These are phyloP conservation scores for Alternaria sp. DNA, from an alignment of 2,329 filamentous ascomycete species.

Conservation along the genomic window DNA sequence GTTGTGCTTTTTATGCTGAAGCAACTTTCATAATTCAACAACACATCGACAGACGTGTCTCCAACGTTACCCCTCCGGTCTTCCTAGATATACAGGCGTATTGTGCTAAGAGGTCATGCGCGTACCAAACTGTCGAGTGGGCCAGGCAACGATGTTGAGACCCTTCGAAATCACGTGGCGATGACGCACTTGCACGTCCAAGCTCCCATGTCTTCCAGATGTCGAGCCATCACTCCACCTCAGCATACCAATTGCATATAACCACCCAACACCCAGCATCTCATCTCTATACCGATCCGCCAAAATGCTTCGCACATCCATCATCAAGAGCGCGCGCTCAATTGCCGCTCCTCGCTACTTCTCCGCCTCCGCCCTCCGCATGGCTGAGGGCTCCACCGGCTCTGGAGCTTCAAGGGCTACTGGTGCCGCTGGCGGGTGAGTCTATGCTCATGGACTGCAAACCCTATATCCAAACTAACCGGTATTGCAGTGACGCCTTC, in stretches of 20 bases:
- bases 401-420: slow-evolving; percentile 50
- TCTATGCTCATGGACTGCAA: slow-evolving; percentile 1
- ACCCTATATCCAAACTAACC: slow-evolving; percentile 8
- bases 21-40: not conserved
- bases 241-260: slow-evolving; percentile 22
- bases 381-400: slow-evolving; percentile 56
- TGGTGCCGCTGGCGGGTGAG: slow-evolving; percentile 47
- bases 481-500: slow-evolving; percentile 77
- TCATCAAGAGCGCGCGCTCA: slow-evolving; percentile 50
- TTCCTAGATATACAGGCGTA: not conserved
- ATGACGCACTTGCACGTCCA: slow-evolving; percentile 32
- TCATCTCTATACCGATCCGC: slow-evolving; percentile 13
- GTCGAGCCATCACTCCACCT: slow-evolving; percentile 34
- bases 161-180: slow-evolving; percentile 15
- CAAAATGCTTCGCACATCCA: slow-evolving; percentile 47
- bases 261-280: slow-evolving; percentile 12
- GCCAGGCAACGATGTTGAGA: not conserved
- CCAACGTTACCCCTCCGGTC: not conserved
- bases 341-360: slow-evolving; percentile 50
- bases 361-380: slow-evolving; percentile 50
- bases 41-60: not conserved
- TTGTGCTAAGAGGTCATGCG: not conserved
- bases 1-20: not conserved
- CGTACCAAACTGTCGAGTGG: not conserved
- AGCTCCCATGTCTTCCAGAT: slow-evolving; percentile 17